These are phyloP conservation scores for Corylus heterophylla DNA, from an alignment of 306 rosid species.

Conservation along the genomic window DNA sequence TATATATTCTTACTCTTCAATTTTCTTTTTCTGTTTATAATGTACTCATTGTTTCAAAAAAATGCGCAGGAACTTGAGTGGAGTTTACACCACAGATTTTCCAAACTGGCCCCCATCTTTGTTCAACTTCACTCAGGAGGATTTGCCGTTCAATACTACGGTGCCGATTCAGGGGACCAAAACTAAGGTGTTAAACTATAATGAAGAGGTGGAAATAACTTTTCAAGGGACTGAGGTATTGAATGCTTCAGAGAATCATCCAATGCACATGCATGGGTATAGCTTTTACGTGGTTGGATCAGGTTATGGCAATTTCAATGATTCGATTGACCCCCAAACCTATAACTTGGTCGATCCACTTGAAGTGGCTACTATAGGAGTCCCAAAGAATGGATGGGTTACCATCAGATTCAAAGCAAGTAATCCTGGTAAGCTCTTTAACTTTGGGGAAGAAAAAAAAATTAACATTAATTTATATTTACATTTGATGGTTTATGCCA, in stretches of 20 bases:
- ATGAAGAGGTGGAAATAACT: constrained; percentile 28
- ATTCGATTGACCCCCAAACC: constrained; percentile 18
- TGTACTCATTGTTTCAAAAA: neutral
- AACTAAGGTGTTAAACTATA: constrained; percentile 17
- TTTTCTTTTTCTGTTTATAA: no score
- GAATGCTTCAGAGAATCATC: constrained; percentile 38
- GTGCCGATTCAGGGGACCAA: constrained; percentile 15
- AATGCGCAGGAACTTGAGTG: constrained; percentile 12
- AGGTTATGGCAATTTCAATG: constrained; percentile 36
- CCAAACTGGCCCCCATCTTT: constrained; percentile 11
- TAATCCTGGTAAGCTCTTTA: constrained; percentile 34
- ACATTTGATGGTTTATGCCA: no score
- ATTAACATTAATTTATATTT: no score
- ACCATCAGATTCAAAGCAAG: constrained; percentile 37
- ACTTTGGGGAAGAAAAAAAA: neutral
- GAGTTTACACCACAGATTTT: constrained; percentile 10
- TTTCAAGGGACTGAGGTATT: constrained; percentile 38
- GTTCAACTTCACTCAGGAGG: constrained; percentile 26
- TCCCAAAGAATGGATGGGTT: constrained; percentile 46
- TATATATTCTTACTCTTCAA: no score
- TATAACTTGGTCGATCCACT: constrained; percentile 48
- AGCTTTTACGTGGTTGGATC: constrained; percentile 38
- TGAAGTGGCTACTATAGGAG: constrained; percentile 39
- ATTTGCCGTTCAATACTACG: neutral
- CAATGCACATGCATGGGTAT: constrained; percentile 44